Evolutionary conservation across 2,329 filamentous ascomycete genomes (phyloP).

Genomic region (Xylaria sp.): DNA sequence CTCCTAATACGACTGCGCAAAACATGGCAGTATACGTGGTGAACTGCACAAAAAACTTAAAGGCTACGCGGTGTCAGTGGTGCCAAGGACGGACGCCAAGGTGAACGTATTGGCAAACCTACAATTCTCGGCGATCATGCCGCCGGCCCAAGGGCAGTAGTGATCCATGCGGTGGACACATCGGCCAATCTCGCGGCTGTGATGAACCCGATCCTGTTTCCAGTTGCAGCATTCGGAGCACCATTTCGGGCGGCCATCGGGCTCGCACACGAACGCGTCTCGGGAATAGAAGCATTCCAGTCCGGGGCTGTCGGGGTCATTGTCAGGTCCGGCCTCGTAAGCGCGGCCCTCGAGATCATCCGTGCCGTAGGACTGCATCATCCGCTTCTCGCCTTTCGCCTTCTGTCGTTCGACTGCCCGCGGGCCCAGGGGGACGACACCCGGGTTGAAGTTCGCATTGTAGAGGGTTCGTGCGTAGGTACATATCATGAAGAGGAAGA

Average conservation of each 20-base stretch:
- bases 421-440: constrained; percentile 74
- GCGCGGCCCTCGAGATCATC: constrained; percentile 51
- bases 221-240: constrained; percentile 85
- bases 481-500: constrained; percentile 72
- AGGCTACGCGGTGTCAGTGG: constrained; percentile 60
- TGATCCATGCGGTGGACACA: constrained; percentile 95
- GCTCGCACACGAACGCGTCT: constrained; percentile 85
- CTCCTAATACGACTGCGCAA: constrained; percentile 70
- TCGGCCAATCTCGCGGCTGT: constrained; percentile 82
- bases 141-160: constrained; percentile 96
- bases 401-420: constrained; percentile 46
- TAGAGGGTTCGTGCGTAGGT: constrained; percentile 78
- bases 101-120: constrained; percentile 44
- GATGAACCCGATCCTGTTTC: constrained; percentile 89
- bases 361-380: constrained; percentile 32
- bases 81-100: not conserved
- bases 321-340: constrained; percentile 53
- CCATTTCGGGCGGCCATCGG: constrained; percentile 85
- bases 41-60: constrained; percentile 95
- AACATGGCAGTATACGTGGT: constrained; percentile 76
- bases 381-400: constrained; percentile 44
- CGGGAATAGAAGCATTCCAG: constrained; percentile 82
- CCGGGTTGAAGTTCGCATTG: constrained; percentile 75
- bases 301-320: constrained; percentile 69
- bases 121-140: constrained; percentile 85